A percentile compares a stretch with the other conserved stretches of the same genome.
Evolutionary conservation across 257 asterid genomes (phyloP).

Genomic region (Mentha longifolia): DNA sequence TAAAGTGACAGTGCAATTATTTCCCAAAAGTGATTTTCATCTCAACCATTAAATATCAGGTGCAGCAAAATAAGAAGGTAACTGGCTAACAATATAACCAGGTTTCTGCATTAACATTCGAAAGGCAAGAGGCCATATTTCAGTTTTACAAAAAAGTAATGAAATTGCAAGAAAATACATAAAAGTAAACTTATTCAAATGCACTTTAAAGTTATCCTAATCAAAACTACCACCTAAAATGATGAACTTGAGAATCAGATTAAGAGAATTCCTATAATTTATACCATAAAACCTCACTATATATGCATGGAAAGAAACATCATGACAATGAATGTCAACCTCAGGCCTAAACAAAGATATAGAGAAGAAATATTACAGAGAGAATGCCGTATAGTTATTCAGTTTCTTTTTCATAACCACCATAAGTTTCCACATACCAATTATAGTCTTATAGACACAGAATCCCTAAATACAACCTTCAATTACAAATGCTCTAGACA

Average conservation of each 20-base stretch:
- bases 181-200: background rate
- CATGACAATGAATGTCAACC: slow-evolving; percentile 16
- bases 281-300: background rate
- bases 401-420: slow-evolving; percentile 18
- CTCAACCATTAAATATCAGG: slow-evolving; percentile 15
- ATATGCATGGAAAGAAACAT: background rate
- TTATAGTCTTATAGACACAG: background rate
- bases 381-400: background rate
- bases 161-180: slow-evolving; percentile 8
- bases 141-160: background rate
- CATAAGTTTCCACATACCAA: slow-evolving; percentile 3
- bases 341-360: slow-evolving; percentile 3
- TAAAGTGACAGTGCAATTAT: slow-evolving; percentile 1
- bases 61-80: background rate
- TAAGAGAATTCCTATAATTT: background rate
- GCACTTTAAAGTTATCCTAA: slow-evolving; percentile 3
- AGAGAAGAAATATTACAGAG: slow-evolving; percentile 1
- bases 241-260: slow-evolving; percentile 23
- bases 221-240: slow-evolving; percentile 19
- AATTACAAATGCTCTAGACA: slow-evolving; percentile 15
- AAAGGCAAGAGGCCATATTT: slow-evolving; percentile 10
- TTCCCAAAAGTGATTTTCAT: slow-evolving; percentile 1
- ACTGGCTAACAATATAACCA: background rate
- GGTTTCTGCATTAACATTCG: background rate
- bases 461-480: background rate